Percentiles rank a stretch among this genome's conserved stretches.
Evolutionary conservation across 805 yeast genomes (phyloP).

Genomic region (Lachancea lanzarotensis): DNA sequence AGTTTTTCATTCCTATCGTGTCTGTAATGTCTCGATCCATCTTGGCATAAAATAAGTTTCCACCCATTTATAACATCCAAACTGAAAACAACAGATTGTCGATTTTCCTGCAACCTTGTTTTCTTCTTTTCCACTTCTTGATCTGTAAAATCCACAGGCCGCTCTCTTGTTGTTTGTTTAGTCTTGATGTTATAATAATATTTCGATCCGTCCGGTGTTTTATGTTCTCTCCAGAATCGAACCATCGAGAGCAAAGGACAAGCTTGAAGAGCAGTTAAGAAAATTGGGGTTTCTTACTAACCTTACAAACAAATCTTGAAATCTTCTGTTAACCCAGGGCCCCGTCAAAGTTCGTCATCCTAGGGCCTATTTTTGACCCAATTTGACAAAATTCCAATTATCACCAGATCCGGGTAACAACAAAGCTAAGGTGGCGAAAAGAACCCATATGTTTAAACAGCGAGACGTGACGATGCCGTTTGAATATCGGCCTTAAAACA

Average conservation of each 20-base stretch:
- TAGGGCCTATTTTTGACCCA: background rate
- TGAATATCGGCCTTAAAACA: too few species aligned
- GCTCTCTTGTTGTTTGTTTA: conserved; percentile 35
- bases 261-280: too few species aligned
- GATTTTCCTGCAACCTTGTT: conserved; percentile 5
- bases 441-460: too few species aligned
- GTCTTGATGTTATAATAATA: conserved; percentile 37
- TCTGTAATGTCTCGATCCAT: conserved; percentile 40
- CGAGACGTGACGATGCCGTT: too few species aligned
- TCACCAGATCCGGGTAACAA: conserved; percentile 11
- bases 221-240: conserved; percentile 34
- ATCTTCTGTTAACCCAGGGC: too few species aligned
- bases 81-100: conserved; percentile 12
- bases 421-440: conserved; percentile 1
- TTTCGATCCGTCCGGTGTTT: conserved; percentile 33
- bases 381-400: background rate
- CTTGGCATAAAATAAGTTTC: conserved; percentile 37
- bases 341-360: background rate
- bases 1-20: conserved; percentile 28
- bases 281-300: too few species aligned
- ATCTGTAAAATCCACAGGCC: conserved; percentile 21
- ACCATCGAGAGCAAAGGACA: conserved; percentile 11
- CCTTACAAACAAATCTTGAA: too few species aligned
- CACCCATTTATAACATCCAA: conserved; percentile 31
- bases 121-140: conserved; percentile 4